These are phyloP conservation scores for Aphanomyces astaci DNA, from an alignment of 352 stramenopile species.

Conservation along the genomic window DNA sequence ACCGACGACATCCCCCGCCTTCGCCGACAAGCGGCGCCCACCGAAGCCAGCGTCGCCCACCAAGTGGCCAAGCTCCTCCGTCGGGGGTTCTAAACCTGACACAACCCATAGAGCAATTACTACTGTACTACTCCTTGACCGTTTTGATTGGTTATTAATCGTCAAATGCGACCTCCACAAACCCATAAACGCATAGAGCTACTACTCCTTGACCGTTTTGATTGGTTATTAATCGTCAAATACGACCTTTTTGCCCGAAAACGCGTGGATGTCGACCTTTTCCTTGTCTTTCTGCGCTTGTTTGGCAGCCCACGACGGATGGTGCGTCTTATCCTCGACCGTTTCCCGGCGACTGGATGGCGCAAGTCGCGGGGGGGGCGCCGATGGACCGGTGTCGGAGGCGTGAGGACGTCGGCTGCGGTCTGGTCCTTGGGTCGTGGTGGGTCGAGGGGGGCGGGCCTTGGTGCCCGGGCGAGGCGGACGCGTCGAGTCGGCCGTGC, in stretches of 20 bases:
- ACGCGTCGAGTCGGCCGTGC: not conserved
- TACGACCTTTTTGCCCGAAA: constrained; percentile 77
- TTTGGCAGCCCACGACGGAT: constrained; percentile 62
- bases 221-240: constrained; percentile 39
- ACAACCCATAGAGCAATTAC: too few relatives aligned
- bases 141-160: too few relatives aligned
- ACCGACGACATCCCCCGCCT: constrained; percentile 83
- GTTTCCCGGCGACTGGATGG: not conserved
- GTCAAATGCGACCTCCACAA: too few relatives aligned
- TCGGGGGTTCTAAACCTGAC: constrained; percentile 31
- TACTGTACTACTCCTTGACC: too few relatives aligned
- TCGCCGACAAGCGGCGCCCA: constrained; percentile 72
- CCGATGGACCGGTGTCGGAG: not conserved
- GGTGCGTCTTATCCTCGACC: constrained; percentile 10
- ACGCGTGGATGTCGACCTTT: constrained; percentile 54
- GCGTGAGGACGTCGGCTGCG: constrained; percentile 23
- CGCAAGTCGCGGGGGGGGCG: not conserved
- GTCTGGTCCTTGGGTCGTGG: constrained; percentile 22
- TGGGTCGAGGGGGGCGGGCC: not conserved
- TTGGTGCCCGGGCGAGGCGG: not conserved
- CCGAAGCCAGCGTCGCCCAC: constrained; percentile 73
- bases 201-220: too few relatives aligned
- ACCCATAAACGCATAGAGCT: too few relatives aligned
- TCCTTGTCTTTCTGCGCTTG: constrained; percentile 78
- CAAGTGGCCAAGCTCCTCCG: constrained; percentile 78